Conservation (phyloP, 345 rosid genomes). For the Ceriops decandra region DNA sequence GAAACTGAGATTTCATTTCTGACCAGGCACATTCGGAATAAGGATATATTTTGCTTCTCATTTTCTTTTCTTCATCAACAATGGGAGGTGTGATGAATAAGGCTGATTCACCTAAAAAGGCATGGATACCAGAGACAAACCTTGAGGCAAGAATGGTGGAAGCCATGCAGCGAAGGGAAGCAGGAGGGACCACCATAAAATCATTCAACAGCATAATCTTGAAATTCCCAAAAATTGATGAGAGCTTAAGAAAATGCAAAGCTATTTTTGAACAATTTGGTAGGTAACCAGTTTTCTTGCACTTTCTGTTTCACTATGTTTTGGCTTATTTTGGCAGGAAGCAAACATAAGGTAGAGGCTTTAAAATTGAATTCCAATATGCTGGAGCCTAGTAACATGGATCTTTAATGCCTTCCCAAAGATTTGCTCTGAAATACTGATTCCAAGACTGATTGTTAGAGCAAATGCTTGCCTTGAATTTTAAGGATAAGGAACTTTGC, state of each 20-base stretch:
- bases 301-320: neutral
- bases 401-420: neutral
- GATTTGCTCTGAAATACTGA: neutral
- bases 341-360: neutral
- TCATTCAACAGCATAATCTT: constrained; percentile 81
- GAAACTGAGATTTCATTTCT: constrained; percentile 8
- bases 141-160: constrained; percentile 80
- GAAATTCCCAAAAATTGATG: constrained; percentile 89
- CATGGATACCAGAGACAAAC: constrained; percentile 65
- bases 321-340: neutral
- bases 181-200: constrained; percentile 57
- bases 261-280: constrained; percentile 81
- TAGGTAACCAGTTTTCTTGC: constrained; percentile 21
- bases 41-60: constrained; percentile 10
- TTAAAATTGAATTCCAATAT: neutral
- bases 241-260: constrained; percentile 75
- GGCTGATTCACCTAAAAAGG: constrained; percentile 31
- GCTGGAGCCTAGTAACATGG: neutral
- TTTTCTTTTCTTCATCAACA: constrained; percentile 12
- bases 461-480: neutral
- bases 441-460: neutral
- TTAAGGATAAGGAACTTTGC: neutral
- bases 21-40: constrained; percentile 20
- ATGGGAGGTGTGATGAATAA: constrained; percentile 69
- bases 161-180: constrained; percentile 67